Base-by-base conservation (phyloP, 2,329 filamentous ascomycete species). In the Xylaria sp. region DNA sequence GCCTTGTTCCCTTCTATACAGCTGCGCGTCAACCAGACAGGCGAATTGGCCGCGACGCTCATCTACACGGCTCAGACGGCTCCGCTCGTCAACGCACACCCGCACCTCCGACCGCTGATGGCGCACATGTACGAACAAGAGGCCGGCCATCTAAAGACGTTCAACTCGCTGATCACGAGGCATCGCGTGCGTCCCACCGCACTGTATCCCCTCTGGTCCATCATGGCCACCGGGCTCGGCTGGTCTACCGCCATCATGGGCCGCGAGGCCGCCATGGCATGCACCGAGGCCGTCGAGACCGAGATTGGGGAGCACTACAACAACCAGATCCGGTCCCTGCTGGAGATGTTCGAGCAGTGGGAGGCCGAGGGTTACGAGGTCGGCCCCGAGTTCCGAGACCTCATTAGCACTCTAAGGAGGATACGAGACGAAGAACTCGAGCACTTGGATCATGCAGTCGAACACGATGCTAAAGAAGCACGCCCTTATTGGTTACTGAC, bases 51-150 rank as follows among this genome's bases (percentile, higher is more conserved):
- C 63, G 96, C 96, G 35, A 95, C 93, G 29, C 88, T 97, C 65
- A 99, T 99, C 80, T 99, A 98, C 84, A 90, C 89, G 1, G 91
- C 93, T 1, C 96, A 99, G 81, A 95, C 90, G 0, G 93, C 94
- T 0, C 88, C 91, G n/a, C 83, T 98, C 61, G 85, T 93, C 65
- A 87, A 88, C 72, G 88, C 91, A 4, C 91, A 98, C 79, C 95
- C 96, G 0, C 92, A 97, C 78, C 90, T 99, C 21, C 91, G 93
- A 6, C 92, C 93, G 0, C 83, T 98, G 37, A 97, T 99, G 93
- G 89, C 91, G 75, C 96, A 98, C 86, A 99, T 99, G 96, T 94
- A 97, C 84, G 93, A 96, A 76, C 96, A 99, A 80, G 96, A 99
- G 84, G 93, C 89, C 13, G 91, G 90, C 9, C 96, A 99, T 81